Base-by-base conservation (phyloP, 257 asterid species). In the Verbena officinalis region DNA sequence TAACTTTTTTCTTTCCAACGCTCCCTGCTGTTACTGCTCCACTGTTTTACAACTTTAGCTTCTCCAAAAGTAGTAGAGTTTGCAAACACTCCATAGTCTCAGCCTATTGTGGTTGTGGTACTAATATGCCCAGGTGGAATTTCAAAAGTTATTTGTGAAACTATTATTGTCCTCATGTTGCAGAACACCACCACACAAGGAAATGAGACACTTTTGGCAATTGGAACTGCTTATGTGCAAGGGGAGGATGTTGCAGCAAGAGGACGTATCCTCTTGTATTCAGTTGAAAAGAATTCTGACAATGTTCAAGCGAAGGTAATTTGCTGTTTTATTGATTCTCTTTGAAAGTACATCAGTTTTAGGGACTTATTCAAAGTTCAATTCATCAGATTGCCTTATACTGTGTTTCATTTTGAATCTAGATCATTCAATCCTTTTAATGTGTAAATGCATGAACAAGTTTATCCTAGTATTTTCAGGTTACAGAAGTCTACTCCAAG, bases 231-330 rank as follows among this genome's bases (percentile, higher is more conserved):
- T 79, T 90, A 87, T 73, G 89, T 84, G 72, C 99, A 93, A 86
- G 99, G 99, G 73, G 99, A 93, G 79, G 99, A 93, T 84, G 99
- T 93, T 59, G 96, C 99, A 14, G 99, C 95, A 52, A 81, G 99
- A 78, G 99, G 99, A 66, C 99, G 97, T 20, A 82, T 93, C 56
- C 83, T 93, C 59, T 66, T 93, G 77, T 93, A 75, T 81, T 84
- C 96, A 34, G 72, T 93, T 67, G 97, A 93, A 43, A 88, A 59
- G 65, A 77, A 69, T 69, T 63, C 95, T 21, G 99, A 87, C 75
- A 81, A 67, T 71, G 71, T 68, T 70, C 92, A 84, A 75, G 74
- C 72, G 55, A 75, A 65, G 95, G 98, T 93, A 80, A 76, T 48
- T 52, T 58, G 60, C 55, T 43, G 14, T 52, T 68, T 50, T 48